Evolutionary conservation across 2,329 filamentous ascomycete species (phyloP), one percentile per base, ranked within the genome.

Genomic region (Verticillium dahliae): DNA sequence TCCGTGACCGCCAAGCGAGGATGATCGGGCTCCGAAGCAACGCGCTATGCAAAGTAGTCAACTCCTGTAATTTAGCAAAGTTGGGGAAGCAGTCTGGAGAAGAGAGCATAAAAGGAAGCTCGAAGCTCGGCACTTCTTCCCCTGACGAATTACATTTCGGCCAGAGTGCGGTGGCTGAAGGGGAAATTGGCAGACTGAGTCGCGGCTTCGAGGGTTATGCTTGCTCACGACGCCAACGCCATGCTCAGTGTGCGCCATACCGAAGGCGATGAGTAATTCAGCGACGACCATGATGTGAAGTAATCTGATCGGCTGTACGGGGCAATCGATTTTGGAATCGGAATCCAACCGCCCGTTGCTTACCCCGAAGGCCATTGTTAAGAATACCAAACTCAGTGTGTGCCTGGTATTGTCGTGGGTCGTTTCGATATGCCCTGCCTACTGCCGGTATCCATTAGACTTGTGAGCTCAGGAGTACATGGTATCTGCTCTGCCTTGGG

Each of bases 201-300:
- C 15, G 45, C 18, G n/a, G n/a, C 45, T 50, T 15, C 45, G 45
- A 50, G 45, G 45, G n/a, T 50, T 11, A 50, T 50, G 45, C 45
- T 50, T 57, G 13, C 61, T 57, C 22, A 54, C 59, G 33, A 62
- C 56, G 33, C 60, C 62, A 10, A 62, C 62, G 6, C 60, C 58
- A 14, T 60, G 60, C 54, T 63, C 63, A 58, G 58, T 63, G 14
- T 60, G 60, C 2, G n/a, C 11, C n/a, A 52, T 57, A 35, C 6
- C 45, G 9, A 22, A 27, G 27, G 27, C 27, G 27, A 27, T 27
- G 27, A 27, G 27, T 27, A 10, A 18, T 13, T 50, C 18, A 18
- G 39, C 15, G 45, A n/a, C 27, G 27, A 27, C 3, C 27, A 27
- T 27, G 27, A 27, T 27, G 27, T 27, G 27, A 27, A 27, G 27